Percentiles rank a stretch among this genome's conserved stretches.
Conservation (phyloP, 164 flowering plant genomes). For the Kalanchoe fedtschenkoi region DNA sequence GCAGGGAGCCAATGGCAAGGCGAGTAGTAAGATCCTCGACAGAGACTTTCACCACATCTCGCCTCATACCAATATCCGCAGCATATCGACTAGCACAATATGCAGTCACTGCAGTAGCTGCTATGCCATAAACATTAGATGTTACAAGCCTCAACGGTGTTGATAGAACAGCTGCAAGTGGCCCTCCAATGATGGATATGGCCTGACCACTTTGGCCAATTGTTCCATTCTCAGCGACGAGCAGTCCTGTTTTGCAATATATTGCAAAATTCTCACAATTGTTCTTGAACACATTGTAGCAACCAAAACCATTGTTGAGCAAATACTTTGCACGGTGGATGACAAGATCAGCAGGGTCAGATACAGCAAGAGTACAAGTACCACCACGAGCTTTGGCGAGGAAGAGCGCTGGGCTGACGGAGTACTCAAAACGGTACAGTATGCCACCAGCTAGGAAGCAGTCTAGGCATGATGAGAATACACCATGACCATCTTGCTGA, state of each 20-base stretch:
- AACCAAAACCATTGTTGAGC: constrained; percentile 62
- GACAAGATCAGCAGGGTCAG: constrained; percentile 39
- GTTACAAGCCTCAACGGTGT: constrained; percentile 56
- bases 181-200: constrained; percentile 55
- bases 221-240: constrained; percentile 40
- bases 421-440: constrained; percentile 58
- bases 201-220: constrained; percentile 81
- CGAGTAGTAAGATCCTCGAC: constrained; percentile 53
- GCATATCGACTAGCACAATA: constrained; percentile 65
- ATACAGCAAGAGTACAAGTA: constrained; percentile 66
- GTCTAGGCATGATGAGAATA: constrained; percentile 48
- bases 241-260: constrained; percentile 68
- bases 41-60: constrained; percentile 46
- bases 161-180: constrained; percentile 61
- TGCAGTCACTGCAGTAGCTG: constrained; percentile 55
- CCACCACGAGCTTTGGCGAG: constrained; percentile 76
- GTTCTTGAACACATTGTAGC: constrained; percentile 62
- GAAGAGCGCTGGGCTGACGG: constrained; percentile 51
- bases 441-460: constrained; percentile 70
- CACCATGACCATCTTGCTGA: constrained; percentile 37
- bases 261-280: constrained; percentile 76
- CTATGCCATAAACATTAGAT: constrained; percentile 63
- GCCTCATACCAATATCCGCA: constrained; percentile 62
- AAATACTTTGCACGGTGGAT: constrained; percentile 62
- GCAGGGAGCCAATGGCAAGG: constrained; percentile 36